These are phyloP conservation scores for Cornus florida DNA, from an alignment of 148 eudicot species.

Conservation along the genomic window DNA sequence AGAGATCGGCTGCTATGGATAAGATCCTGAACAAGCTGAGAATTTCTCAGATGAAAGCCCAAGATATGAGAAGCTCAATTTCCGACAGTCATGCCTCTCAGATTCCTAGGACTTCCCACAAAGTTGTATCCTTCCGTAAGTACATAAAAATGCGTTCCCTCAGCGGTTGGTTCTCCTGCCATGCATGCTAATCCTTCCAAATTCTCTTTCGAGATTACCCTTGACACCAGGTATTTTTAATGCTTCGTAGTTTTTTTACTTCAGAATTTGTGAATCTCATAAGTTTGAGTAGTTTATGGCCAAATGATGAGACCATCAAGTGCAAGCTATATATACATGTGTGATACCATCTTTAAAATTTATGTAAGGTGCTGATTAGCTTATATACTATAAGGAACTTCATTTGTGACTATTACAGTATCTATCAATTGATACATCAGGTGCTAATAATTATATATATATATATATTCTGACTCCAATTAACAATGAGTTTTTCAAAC, in stretches of 20 bases:
- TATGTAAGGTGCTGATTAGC: background rate
- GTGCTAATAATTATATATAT: background rate
- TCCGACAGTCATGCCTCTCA: conserved; percentile 16
- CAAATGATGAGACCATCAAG: background rate
- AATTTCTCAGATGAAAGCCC: conserved; percentile 64
- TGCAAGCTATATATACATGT: background rate
- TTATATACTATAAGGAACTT: background rate
- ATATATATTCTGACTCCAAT: background rate
- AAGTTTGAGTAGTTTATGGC: background rate
- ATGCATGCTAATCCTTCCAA: conserved; percentile 12
- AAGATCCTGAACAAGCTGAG: conserved; percentile 65
- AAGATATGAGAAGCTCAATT: conserved; percentile 57
- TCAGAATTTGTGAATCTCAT: background rate
- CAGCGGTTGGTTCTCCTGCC: conserved; percentile 32
- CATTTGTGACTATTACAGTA: background rate
- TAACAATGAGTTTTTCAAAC: background rate
- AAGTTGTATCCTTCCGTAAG: conserved; percentile 28
- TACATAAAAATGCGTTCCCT: conserved; percentile 24
- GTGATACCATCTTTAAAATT: background rate
- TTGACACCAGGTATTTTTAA: conserved; percentile 11
- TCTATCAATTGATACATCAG: background rate
- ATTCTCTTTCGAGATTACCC: background rate
- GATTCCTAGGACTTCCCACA: conserved; percentile 30
- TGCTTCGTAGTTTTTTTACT: background rate
- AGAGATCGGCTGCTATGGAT: conserved; percentile 62